phyloP scores from a whole-genome alignment of 768 basidiomycete species.

The Rhodotorula graminis region DNA sequence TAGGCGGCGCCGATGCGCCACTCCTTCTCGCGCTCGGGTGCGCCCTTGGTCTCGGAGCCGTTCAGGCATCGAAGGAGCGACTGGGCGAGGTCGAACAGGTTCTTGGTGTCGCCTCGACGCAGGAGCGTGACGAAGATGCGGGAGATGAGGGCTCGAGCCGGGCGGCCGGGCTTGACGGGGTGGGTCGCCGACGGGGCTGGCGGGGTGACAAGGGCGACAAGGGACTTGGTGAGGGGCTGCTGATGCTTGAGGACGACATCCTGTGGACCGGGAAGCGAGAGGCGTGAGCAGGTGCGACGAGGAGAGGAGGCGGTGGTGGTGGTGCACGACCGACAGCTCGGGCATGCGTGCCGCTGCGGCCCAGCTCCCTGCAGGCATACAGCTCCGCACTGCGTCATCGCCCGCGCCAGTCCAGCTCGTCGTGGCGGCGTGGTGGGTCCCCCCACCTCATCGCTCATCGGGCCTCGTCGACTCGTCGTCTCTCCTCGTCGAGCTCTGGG shows the following conservation, averaged over 20 bases:
- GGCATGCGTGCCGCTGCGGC: too few relatives aligned
- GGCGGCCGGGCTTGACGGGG: slow-evolving; percentile 82
- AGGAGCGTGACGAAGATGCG: slow-evolving; percentile 72
- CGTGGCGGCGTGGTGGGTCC: too few relatives aligned
- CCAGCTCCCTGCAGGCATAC: too few relatives aligned
- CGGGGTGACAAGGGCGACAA: slow-evolving; percentile 66
- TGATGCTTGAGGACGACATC: slow-evolving; percentile 64
- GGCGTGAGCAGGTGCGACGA: neutral
- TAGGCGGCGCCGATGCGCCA: slow-evolving; percentile 54
- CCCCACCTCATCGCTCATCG: slow-evolving; percentile 1
- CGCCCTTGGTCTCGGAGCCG: slow-evolving; percentile 64
- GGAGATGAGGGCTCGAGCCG: slow-evolving; percentile 70
- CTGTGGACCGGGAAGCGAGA: slow-evolving; percentile 48
- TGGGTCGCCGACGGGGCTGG: slow-evolving; percentile 48
- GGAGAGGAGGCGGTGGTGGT: too few relatives aligned
- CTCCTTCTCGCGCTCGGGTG: slow-evolving; percentile 55
- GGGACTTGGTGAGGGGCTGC: slow-evolving; percentile 57
- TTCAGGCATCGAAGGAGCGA: slow-evolving; percentile 60
- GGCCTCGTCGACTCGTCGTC: neutral
- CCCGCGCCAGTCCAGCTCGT: too few relatives aligned
- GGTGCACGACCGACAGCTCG: too few relatives aligned
- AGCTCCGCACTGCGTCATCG: too few relatives aligned
- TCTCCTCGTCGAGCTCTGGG: too few relatives aligned
- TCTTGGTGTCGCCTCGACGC: slow-evolving; percentile 71
- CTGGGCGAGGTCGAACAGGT: slow-evolving; percentile 81